Conservation (phyloP, 2,329 filamentous ascomycete species). For the Aureobasidium subglaciale region DNA sequence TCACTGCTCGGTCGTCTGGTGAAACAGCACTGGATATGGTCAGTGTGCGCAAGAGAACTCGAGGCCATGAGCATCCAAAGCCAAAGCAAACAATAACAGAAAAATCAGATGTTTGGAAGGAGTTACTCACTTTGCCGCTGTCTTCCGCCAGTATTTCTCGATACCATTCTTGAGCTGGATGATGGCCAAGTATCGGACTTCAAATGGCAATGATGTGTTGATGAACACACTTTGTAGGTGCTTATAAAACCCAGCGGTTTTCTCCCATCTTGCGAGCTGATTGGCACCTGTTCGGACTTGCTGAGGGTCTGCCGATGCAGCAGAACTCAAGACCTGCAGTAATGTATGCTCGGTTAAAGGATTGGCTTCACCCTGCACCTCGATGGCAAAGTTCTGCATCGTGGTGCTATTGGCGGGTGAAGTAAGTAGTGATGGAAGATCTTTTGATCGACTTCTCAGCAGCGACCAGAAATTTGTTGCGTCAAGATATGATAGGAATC, state of each 20-base stretch:
- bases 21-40: constrained; percentile 44
- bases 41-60: not conserved
- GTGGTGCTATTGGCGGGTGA: constrained; percentile 6
- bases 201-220: constrained; percentile 65
- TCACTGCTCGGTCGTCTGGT: constrained; percentile 66
- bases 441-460: no score
- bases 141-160: constrained; percentile 86
- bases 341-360: constrained; percentile 43
- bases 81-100: not conserved
- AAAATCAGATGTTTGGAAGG: not conserved
- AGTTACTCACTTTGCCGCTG: constrained; percentile 54
- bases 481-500: not conserved
- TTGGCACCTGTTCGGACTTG: constrained; percentile 47
- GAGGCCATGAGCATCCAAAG: not conserved
- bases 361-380: constrained; percentile 73
- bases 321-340: constrained; percentile 42
- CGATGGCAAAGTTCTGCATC: constrained; percentile 41
- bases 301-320: constrained; percentile 39
- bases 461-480: not conserved
- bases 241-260: constrained; percentile 39
- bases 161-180: constrained; percentile 97
- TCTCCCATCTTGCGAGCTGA: constrained; percentile 47
- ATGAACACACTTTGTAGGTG: constrained; percentile 62
- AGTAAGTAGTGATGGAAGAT: not conserved
- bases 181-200: constrained; percentile 80